These are phyloP conservation scores for Hygrocybe coccinea DNA, from an alignment of 768 basidiomycete species.

Conservation along the genomic window DNA sequence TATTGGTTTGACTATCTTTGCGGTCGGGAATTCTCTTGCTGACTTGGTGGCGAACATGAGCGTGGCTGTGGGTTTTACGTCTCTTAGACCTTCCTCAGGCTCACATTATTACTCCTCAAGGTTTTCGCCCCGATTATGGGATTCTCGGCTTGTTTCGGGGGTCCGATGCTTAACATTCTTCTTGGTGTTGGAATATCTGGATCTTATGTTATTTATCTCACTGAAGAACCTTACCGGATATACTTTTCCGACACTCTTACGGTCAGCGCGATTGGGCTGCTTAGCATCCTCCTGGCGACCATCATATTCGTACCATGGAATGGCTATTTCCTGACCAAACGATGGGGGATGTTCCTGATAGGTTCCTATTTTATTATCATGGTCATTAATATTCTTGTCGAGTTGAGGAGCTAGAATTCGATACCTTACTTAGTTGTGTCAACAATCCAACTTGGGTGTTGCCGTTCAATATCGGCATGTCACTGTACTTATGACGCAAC, in stretches of 20 bases:
- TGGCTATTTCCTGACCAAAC: constrained; percentile 68
- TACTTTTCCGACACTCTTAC: constrained; percentile 79
- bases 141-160: constrained; percentile 91
- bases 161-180: constrained; percentile 88
- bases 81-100: not conserved
- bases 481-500: too few relatives aligned
- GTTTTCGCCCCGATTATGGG: constrained; percentile 91
- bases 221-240: constrained; percentile 59
- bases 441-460: not conserved
- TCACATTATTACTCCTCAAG: constrained; percentile 33
- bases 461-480: not conserved
- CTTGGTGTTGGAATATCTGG: constrained; percentile 91
- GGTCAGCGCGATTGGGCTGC: constrained; percentile 78
- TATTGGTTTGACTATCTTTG: constrained; percentile 94
- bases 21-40: constrained; percentile 91
- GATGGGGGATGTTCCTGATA: constrained; percentile 82
- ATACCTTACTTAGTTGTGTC: not conserved
- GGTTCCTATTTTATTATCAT: constrained; percentile 70
- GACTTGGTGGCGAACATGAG: constrained; percentile 97
- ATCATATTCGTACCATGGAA: constrained; percentile 83
- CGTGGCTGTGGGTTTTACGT: constrained; percentile 60
- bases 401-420: constrained; percentile 40
- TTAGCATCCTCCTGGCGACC: constrained; percentile 68
- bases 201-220: constrained; percentile 71
- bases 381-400: constrained; percentile 73